These are phyloP conservation scores for Trichoderma harzianum DNA, from an alignment of 2,329 filamentous ascomycete species.

Conservation along the genomic window DNA sequence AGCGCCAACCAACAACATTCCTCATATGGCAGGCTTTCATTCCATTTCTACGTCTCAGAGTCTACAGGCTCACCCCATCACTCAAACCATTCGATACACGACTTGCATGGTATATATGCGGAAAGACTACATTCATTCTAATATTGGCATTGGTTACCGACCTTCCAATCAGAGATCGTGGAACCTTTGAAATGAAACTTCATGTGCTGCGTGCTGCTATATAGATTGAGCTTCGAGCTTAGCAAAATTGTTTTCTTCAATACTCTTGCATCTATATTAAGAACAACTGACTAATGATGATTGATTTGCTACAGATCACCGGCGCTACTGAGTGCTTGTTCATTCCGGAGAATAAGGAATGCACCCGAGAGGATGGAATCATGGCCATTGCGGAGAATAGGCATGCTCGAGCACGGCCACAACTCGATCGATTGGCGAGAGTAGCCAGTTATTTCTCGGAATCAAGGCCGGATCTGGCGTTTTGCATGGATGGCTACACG, in stretches of 20 bases:
- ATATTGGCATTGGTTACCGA: background rate
- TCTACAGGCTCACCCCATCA: background rate
- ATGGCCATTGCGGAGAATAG: background rate
- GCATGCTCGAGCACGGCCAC: background rate
- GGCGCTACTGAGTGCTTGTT: constrained; percentile 28
- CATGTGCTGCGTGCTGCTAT: constrained; percentile 29
- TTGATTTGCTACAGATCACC: constrained; percentile 42
- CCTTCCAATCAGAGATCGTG: background rate
- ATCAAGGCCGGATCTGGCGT: background rate
- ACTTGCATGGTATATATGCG: background rate
- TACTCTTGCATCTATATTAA: background rate
- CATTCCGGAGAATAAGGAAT: constrained; percentile 11
- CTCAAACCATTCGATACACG: background rate
- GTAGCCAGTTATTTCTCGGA: background rate
- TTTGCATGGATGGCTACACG: background rate
- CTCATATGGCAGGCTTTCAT: background rate
- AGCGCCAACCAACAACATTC: background rate
- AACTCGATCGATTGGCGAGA: background rate
- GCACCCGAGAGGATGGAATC: constrained; percentile 13
- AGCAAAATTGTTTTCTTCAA: constrained; percentile 21
- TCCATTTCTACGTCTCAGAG: background rate
- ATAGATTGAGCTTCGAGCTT: constrained; percentile 29
- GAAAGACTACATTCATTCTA: background rate
- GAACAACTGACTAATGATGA: constrained; percentile 37
- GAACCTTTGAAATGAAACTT: constrained; percentile 3